phyloP scores from a whole-genome alignment of 169 alveolate genomes.

The Babesia gibsoni region DNA sequence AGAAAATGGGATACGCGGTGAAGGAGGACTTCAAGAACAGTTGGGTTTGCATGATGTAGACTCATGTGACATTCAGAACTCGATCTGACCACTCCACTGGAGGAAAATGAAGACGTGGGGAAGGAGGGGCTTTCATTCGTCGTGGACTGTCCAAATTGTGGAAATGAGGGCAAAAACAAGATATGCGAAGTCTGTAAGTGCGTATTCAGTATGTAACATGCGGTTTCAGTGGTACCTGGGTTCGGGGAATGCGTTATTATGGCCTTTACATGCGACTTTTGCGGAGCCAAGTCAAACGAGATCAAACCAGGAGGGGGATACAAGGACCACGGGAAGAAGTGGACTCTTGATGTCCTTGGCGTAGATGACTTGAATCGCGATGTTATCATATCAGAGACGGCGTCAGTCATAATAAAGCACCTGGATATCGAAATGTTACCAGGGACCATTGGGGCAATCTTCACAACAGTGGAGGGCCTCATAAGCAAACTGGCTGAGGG shows the following conservation, averaged over 20 bases:
- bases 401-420: constrained; percentile 88
- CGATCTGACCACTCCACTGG: constrained; percentile 51
- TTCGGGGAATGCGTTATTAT: constrained; percentile 91
- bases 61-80: background rate
- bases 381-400: constrained; percentile 92
- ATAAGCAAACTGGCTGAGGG: constrained; percentile 78
- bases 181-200: constrained; percentile 85
- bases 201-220: background rate
- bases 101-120: constrained; percentile 41
- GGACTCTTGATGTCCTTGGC: constrained; percentile 32
- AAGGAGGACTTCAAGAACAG: constrained; percentile 19
- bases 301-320: constrained; percentile 96
- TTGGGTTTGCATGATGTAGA: background rate
- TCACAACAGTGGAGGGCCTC: constrained; percentile 96
- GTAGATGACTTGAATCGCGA: constrained; percentile 92
- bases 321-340: constrained; percentile 82
- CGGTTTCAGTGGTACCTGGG: constrained; percentile 86
- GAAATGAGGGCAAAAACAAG: constrained; percentile 74
- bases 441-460: constrained; percentile 88
- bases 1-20: constrained; percentile 20
- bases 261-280: constrained; percentile 90
- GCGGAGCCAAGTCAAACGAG: constrained; percentile 93
- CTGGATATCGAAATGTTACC: constrained; percentile 89
- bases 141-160: constrained; percentile 83
- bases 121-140: constrained; percentile 34